Percentiles rank a stretch among this genome's conserved stretches.
Evolutionary conservation across 75 land plant species (phyloP).

Genomic region (Azolla pinnata): DNA sequence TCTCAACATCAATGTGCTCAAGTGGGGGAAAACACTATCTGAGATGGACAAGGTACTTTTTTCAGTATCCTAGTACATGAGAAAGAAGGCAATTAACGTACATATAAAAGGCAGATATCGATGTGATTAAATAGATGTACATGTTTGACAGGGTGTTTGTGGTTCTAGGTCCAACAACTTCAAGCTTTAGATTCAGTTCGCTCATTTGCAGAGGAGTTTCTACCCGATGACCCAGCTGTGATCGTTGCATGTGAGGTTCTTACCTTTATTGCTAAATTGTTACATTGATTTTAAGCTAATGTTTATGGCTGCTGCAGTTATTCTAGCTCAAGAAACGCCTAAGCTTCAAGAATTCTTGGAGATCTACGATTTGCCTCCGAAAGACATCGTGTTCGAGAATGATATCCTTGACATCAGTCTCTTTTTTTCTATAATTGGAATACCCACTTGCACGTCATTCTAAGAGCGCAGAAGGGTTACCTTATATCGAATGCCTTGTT

Average conservation of each 20-base stretch:
- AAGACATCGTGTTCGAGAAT: constrained; percentile 3
- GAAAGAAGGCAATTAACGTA: too few relatives aligned
- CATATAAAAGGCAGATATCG: too few relatives aligned
- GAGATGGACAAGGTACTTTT: constrained; percentile 17
- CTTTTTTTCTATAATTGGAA: too few relatives aligned
- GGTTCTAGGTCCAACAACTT: constrained; percentile 1
- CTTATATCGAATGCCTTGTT: too few relatives aligned
- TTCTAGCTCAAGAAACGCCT: constrained; percentile 14
- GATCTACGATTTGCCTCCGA: constrained; percentile 4
- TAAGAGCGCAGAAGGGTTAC: too few relatives aligned
- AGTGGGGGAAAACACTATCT: constrained; percentile 13
- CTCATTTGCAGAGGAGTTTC: constrained; percentile 6
- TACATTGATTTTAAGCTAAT: too few relatives aligned
- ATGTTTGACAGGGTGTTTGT: too few relatives aligned
- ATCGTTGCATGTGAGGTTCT: constrained; percentile 2
- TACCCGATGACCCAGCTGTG: constrained; percentile 4
- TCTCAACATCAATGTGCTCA: constrained; percentile 17
- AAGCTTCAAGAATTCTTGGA: constrained; percentile 16
- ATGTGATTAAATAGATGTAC: too few relatives aligned
- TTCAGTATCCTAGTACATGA: too few relatives aligned
- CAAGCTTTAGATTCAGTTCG: constrained; percentile 9
- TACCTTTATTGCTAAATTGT: neutral
- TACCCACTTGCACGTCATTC: too few relatives aligned
- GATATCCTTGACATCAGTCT: constrained; percentile 6
- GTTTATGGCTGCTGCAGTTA: too few relatives aligned